phyloP scores from a whole-genome alignment of 176 grass and related monocot genomes.

The Oryza glumipatula region DNA sequence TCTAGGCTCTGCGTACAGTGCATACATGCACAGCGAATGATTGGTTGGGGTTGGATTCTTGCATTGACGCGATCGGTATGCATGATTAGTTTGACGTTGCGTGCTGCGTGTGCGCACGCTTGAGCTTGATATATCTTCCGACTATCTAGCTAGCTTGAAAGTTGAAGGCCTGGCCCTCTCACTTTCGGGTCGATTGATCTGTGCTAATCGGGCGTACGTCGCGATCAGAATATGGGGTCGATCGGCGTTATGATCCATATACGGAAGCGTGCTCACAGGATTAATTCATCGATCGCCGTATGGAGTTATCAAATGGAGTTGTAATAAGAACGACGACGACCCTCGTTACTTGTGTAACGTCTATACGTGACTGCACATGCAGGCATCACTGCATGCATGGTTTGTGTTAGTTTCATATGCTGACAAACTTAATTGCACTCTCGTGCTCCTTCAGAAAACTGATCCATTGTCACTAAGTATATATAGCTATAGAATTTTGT shows the following conservation, averaged over 20 bases:
- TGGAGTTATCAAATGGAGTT: not conserved
- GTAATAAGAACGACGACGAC: not conserved
- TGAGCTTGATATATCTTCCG: not conserved
- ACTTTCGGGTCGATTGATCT: not conserved
- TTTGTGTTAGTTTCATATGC: not conserved
- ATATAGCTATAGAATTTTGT: not conserved
- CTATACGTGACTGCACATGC: not conserved
- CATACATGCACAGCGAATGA: not conserved
- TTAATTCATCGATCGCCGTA: not conserved
- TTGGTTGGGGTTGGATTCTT: not conserved
- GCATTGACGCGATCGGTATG: not conserved
- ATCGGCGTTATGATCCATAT: not conserved
- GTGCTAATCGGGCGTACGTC: not conserved
- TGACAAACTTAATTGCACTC: not conserved
- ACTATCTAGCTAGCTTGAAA: not conserved
- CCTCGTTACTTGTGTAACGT: not conserved
- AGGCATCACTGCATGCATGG: not conserved
- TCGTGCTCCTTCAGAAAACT: not conserved
- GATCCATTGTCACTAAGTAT: not conserved
- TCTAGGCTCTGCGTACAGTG: not conserved
- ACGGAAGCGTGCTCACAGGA: conserved; percentile 1
- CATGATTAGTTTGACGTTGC: not conserved
- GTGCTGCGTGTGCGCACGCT: not conserved
- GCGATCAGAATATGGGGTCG: not conserved
- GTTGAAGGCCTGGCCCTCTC: not conserved